These are phyloP conservation scores for Aegilops tauschii DNA, from an alignment of 176 grass and related monocot genomes.

Conservation along the genomic window DNA sequence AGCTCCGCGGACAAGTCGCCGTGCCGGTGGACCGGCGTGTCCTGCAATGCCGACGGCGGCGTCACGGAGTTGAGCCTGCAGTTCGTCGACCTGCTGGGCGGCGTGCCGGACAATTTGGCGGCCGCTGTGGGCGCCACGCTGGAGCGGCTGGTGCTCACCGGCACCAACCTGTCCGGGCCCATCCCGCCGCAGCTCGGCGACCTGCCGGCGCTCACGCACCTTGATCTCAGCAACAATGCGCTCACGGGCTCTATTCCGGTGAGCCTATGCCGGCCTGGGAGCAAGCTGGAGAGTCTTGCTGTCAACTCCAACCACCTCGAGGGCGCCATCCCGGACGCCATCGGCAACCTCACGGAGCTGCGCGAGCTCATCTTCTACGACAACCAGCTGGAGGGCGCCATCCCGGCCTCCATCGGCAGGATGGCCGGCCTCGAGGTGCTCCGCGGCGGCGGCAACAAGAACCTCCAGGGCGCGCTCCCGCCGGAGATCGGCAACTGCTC, in stretches of 20 bases:
- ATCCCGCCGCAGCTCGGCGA: constrained; percentile 57
- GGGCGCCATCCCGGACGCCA: constrained; percentile 52
- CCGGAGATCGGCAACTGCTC: constrained; percentile 60
- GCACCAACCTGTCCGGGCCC: constrained; percentile 62
- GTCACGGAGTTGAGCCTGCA: constrained; percentile 62
- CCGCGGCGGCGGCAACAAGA: constrained; percentile 73
- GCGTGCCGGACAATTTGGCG: constrained; percentile 45
- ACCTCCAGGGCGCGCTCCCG: constrained; percentile 62
- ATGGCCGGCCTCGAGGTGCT: constrained; percentile 53
- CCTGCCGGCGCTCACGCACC: constrained; percentile 41
- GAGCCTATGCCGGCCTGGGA: constrained; percentile 55
- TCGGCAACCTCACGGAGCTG: constrained; percentile 59
- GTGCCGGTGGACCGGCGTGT: constrained; percentile 71
- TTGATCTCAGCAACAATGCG: constrained; percentile 81
- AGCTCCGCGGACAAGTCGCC: constrained; percentile 37
- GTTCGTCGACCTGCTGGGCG: constrained; percentile 58
- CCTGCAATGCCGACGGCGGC: constrained; percentile 45
- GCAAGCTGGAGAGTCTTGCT: constrained; percentile 54
- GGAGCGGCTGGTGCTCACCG: constrained; percentile 53
- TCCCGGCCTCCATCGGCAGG: constrained; percentile 53
- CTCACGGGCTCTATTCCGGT: constrained; percentile 61
- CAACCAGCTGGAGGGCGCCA: constrained; percentile 69
- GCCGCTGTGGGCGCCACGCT: constrained; percentile 46
- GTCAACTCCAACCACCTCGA: constrained; percentile 73
- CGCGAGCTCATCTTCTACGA: constrained; percentile 69